Conservation (phyloP, 495 filamentous ascomycete species). For the Penicillium arizonense region DNA sequence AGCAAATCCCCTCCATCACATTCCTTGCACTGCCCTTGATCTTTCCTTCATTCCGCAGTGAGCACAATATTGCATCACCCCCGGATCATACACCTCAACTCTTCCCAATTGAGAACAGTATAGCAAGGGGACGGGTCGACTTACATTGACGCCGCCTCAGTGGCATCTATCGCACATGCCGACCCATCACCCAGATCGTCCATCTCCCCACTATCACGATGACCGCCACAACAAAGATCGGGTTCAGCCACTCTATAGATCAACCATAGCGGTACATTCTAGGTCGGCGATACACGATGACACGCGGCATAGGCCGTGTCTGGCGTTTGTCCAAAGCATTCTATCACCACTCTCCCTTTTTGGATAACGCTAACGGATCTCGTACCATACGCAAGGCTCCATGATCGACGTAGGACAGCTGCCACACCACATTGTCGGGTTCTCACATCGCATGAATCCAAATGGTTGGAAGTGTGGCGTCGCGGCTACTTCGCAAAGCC, state of each 20-base stretch:
- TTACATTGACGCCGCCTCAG: not conserved
- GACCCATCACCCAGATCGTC: not conserved
- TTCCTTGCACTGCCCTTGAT: not conserved
- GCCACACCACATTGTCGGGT: constrained; percentile 37
- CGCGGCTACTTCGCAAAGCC: not conserved
- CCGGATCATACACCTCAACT: not conserved
- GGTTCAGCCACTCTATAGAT: constrained; percentile 1
- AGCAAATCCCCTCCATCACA: not conserved
- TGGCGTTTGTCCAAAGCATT: constrained; percentile 12
- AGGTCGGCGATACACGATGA: not conserved
- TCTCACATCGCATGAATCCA: constrained; percentile 18
- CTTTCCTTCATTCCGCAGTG: constrained; percentile 1
- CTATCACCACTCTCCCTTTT: not conserved
- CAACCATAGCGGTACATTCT: not conserved
- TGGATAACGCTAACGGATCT: not conserved
- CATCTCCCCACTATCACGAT: not conserved
- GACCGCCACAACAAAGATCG: constrained; percentile 3
- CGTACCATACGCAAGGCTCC: constrained; percentile 2
- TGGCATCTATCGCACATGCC: not conserved
- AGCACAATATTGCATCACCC: constrained; percentile 6
- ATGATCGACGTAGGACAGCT: constrained; percentile 31
- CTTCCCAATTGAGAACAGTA: not conserved
- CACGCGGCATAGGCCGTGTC: not conserved
- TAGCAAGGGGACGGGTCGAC: not conserved
- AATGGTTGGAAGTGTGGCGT: constrained; percentile 6